Percentiles rank a stretch among this genome's conserved stretches.
Evolutionary conservation across 352 stramenopile species (phyloP).

Genomic region (Pythium rishiriense): DNA sequence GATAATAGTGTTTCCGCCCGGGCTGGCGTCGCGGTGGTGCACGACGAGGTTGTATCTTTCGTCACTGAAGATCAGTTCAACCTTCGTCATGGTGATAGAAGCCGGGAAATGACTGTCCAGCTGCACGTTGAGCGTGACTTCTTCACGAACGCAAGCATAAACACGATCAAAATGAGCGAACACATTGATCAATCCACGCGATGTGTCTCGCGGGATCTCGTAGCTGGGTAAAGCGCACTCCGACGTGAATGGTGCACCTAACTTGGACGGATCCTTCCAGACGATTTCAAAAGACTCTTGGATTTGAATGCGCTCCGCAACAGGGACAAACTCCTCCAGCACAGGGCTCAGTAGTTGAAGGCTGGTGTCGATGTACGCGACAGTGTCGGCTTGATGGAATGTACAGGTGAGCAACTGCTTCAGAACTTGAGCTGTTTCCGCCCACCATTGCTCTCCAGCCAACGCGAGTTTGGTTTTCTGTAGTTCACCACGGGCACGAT

Average conservation of each 20-base stretch:
- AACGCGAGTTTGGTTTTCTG: conserved; percentile 67
- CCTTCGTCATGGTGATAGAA: conserved; percentile 51
- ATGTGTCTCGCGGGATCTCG: conserved; percentile 52
- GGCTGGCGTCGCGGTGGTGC: conserved; percentile 33
- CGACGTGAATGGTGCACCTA: conserved; percentile 43
- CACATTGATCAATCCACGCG: conserved; percentile 50
- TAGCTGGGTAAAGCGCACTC: conserved; percentile 42
- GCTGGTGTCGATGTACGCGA: conserved; percentile 73
- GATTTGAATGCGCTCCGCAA: conserved; percentile 49
- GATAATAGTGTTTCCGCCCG: not conserved
- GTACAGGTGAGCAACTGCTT: conserved; percentile 76
- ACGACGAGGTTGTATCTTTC: conserved; percentile 71
- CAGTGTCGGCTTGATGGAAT: conserved; percentile 69
- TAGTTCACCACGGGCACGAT: conserved; percentile 61
- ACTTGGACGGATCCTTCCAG: conserved; percentile 47
- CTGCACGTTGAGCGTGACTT: conserved; percentile 49
- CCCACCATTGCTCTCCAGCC: conserved; percentile 70
- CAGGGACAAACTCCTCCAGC: conserved; percentile 68
- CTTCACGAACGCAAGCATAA: conserved; percentile 68
- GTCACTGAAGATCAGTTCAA: conserved; percentile 77
- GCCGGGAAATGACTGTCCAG: conserved; percentile 62
- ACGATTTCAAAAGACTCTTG: conserved; percentile 65
- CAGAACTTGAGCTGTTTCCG: conserved; percentile 70
- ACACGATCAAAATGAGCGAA: conserved; percentile 60
- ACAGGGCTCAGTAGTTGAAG: conserved; percentile 76